Conservation (phyloP, 441 rosid species). For the Euphorbia corollata region DNA sequence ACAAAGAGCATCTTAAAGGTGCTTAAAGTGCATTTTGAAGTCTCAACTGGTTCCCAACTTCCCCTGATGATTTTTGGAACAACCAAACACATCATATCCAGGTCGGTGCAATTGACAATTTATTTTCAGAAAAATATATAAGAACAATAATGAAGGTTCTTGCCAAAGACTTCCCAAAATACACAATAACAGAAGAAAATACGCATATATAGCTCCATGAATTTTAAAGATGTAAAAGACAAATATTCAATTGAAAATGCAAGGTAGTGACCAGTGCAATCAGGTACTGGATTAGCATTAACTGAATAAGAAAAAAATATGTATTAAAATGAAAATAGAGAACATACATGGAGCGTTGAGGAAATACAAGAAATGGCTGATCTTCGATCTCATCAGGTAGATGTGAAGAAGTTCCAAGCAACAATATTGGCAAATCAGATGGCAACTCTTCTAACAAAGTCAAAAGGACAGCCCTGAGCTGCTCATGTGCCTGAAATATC, state of each 20-base stretch:
- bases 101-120: background rate
- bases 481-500: conserved; percentile 84
- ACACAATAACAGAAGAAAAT: background rate
- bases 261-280: background rate
- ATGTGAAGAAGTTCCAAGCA: conserved; percentile 69
- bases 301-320: background rate
- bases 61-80: background rate
- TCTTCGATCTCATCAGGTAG: conserved; percentile 48
- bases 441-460: conserved; percentile 92
- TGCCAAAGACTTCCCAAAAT: background rate
- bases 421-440: conserved; percentile 73
- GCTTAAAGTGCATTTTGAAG: conserved; percentile 3
- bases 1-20: conserved; percentile 6
- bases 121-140: background rate
- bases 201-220: background rate
- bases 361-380: conserved; percentile 49
- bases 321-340: conserved; percentile 14
- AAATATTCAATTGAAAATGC: background rate
- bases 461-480: conserved; percentile 82
- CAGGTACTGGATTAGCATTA: background rate
- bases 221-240: background rate
- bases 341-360: conserved; percentile 71
- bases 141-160: background rate
- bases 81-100: background rate
- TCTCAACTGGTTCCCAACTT: background rate